Conservation (phyloP, 306 rosid species). For the Prunus mume region DNA sequence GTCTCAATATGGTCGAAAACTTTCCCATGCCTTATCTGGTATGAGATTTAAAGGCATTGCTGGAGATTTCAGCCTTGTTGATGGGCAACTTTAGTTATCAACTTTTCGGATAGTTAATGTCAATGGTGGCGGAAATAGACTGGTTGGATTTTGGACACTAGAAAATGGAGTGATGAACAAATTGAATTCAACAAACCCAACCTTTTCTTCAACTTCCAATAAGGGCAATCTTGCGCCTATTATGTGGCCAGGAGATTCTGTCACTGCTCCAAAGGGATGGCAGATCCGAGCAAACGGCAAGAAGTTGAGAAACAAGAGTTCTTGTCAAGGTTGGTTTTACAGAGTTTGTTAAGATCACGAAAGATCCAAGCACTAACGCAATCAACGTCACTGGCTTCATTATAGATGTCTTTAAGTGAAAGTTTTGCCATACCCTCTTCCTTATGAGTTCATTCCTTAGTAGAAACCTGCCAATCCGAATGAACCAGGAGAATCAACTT, state of each 20-base stretch:
- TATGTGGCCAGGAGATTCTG: slow-evolving; percentile 50
- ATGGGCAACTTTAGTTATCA: slow-evolving; percentile 15
- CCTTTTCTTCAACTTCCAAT: slow-evolving; percentile 15
- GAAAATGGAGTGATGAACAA: slow-evolving; percentile 26
- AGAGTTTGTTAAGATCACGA: slow-evolving; percentile 32
- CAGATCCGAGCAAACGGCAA: slow-evolving; percentile 42
- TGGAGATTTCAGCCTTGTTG: slow-evolving; percentile 16
- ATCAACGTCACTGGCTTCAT: slow-evolving; percentile 36
- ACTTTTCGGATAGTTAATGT: slow-evolving; percentile 36
- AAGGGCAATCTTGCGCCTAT: slow-evolving; percentile 8
- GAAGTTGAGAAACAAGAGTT: slow-evolving; percentile 43
- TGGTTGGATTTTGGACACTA: slow-evolving; percentile 46
- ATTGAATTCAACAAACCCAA: not conserved
- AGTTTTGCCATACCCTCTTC: slow-evolving; percentile 36
- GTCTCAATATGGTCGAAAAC: no score
- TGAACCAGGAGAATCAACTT: no score
- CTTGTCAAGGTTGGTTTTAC: slow-evolving; percentile 33
- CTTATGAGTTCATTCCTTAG: slow-evolving; percentile 38
- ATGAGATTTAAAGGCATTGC: slow-evolving; percentile 10
- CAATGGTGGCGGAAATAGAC: slow-evolving; percentile 27
- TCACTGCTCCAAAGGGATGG: slow-evolving; percentile 48
- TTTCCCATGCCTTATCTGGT: no score
- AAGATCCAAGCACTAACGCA: slow-evolving; percentile 16
- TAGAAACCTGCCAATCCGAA: no score
- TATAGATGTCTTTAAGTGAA: slow-evolving; percentile 46